Conservation (phyloP, 1,284 basidiomycete genomes). For the Sporisorium scitamineum region DNA sequence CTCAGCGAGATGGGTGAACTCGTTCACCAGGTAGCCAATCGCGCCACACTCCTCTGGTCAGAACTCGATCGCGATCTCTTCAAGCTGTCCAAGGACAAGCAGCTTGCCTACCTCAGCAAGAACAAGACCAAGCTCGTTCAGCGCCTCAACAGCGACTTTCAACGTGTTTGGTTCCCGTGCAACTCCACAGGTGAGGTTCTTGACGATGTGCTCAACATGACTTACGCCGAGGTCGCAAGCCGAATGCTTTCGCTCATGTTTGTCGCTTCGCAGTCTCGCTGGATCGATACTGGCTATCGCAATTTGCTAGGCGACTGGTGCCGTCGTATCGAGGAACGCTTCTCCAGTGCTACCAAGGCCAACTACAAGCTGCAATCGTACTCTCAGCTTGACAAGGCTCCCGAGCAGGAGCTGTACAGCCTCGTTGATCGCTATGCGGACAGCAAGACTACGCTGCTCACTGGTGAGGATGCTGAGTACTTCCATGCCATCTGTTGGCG, state of each 20-base stretch:
- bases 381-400: constrained; percentile 78
- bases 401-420: constrained; percentile 73
- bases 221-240: constrained; percentile 93
- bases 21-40: constrained; percentile 90
- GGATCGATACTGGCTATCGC: constrained; percentile 83
- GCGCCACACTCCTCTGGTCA: constrained; percentile 96
- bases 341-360: constrained; percentile 53
- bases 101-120: constrained; percentile 84
- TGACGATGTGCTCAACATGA: constrained; percentile 92
- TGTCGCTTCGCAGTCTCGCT: constrained; percentile 87
- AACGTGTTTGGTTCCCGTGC: constrained; percentile 74
- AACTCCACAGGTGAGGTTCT: constrained; percentile 73
- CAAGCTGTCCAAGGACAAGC: constrained; percentile 93
- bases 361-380: constrained; percentile 77
- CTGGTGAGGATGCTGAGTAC: constrained; percentile 93
- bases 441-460: constrained; percentile 84
- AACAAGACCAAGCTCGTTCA: constrained; percentile 88
- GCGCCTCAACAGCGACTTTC: constrained; percentile 93
- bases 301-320: constrained; percentile 97
- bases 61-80: constrained; percentile 93
- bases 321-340: constrained; percentile 89
- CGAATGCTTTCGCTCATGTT: constrained; percentile 94
- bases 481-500: constrained; percentile 95
- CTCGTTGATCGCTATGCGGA: constrained; percentile 84
- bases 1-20: constrained; percentile 97